Conservation (phyloP, 164 flowering plant species). For the Nymphaea thermarum region DNA sequence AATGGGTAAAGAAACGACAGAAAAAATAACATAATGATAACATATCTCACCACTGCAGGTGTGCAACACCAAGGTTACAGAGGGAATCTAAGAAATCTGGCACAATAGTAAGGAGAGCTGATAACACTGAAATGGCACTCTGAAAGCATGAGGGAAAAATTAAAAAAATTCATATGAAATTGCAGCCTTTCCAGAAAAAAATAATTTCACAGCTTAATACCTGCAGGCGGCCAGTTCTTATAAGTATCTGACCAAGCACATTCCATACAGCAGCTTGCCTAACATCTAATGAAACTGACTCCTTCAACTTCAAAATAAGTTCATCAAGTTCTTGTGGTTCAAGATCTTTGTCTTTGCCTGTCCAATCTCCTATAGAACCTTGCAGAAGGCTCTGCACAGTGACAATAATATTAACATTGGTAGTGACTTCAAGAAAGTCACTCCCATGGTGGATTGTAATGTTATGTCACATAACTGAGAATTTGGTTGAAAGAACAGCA, state of each 20-base stretch:
- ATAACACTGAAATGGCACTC: constrained; percentile 74
- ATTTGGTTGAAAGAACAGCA: too few species aligned
- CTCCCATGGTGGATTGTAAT: too few species aligned
- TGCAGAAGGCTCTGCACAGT: constrained; percentile 54
- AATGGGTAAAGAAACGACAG: too few species aligned
- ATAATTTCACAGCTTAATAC: constrained; percentile 15
- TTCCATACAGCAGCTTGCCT: constrained; percentile 89
- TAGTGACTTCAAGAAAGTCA: too few species aligned
- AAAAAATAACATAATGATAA: neutral
- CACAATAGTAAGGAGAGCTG: constrained; percentile 43
- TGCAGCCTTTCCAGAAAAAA: neutral
- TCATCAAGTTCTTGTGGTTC: constrained; percentile 67
- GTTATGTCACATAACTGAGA: too few species aligned
- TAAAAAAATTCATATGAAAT: neutral
- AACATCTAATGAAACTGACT: constrained; percentile 56
- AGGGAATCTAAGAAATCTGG: constrained; percentile 82
- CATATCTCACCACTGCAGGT: constrained; percentile 57
- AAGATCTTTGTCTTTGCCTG: constrained; percentile 48
- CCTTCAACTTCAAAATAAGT: constrained; percentile 52
- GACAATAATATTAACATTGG: too few species aligned
- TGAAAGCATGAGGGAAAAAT: constrained; percentile 8
- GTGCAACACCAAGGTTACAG: constrained; percentile 81
- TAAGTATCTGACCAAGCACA: constrained; percentile 67
- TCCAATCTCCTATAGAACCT: constrained; percentile 43
- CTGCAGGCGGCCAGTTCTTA: constrained; percentile 74